Base-by-base conservation (phyloP, 2,329 filamentous ascomycete species). In the Pseudogymnoascus sp. region DNA sequence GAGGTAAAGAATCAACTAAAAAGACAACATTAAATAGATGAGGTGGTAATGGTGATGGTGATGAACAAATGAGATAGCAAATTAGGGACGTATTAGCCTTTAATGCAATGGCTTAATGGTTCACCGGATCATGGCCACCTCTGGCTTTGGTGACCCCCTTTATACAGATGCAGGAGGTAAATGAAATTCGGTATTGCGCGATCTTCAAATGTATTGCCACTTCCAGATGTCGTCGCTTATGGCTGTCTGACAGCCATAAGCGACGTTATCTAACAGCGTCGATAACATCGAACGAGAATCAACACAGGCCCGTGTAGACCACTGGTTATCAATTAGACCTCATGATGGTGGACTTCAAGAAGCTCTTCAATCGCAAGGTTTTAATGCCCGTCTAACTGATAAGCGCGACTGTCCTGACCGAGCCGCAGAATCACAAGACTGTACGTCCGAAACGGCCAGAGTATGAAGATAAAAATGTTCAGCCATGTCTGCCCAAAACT, bases 271-370 rank as follows among this genome's bases (percentile, higher is more conserved):
- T 28, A 56, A 31, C n/a, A 2, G 33, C 16, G 1, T 31, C n/a
- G 12, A 56, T 33, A 33, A 33, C 28, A 56, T 56, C 50, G 31
- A 53, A 33, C 10, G 5, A 33, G 16, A 16, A 56, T 31, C 25
- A 56, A 33, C n/a, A 21, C 16, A 18, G 8, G 14, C 12, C 28
- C n/a, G 16, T n/a, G 4, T 7, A 56, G 2, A 14, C 28, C 28
- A 14, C 16, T 35, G 10, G n/a, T 16, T 18, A 56, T 56, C 2
- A 35, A 23, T 25, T 25, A 61, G 21, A 33, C 14, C 8, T 6
- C 38, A 50, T 44, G 14, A 61, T 44, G 37, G 44, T 61, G 4
- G 60, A 33, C 60, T 61, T 61, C 23, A 61, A 61, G 10, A 50
- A 50, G 12, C 31, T 53, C 4, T 61, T 61, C 23, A 25, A 11